phyloP scores from a whole-genome alignment of 148 eudicot species.

The Rhododendron mucronatum region DNA sequence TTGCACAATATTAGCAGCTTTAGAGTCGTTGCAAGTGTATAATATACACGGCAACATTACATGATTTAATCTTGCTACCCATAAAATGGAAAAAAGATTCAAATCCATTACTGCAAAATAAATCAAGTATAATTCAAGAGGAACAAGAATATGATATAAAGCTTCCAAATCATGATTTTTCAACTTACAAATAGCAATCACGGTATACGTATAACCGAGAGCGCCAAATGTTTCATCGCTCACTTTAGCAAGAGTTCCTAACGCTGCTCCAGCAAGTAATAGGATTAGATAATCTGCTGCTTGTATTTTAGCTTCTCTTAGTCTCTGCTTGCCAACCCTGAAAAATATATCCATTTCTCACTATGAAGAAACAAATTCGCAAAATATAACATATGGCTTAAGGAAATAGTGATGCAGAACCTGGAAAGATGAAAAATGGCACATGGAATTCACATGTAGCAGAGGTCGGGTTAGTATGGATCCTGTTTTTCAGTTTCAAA shows the following conservation, averaged over 20 bases:
- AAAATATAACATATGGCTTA: neutral
- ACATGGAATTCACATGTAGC: neutral
- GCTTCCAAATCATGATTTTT: neutral
- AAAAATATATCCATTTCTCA: conserved; percentile 3
- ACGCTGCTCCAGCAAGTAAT: conserved; percentile 84
- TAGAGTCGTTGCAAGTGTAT: neutral
- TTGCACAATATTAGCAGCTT: neutral
- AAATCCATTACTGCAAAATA: neutral
- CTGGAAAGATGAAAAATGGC: neutral
- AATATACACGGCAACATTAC: neutral
- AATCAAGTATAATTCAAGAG: neutral
- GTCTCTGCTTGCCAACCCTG: conserved; percentile 83
- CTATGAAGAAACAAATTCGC: neutral
- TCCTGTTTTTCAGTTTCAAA: neutral
- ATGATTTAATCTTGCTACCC: neutral
- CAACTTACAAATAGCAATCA: conserved; percentile 89
- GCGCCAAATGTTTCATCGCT: conserved; percentile 79
- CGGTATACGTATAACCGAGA: conserved; percentile 78
- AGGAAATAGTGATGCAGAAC: neutral
- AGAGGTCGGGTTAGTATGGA: neutral
- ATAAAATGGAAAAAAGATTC: neutral
- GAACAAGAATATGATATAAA: neutral
- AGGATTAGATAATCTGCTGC: conserved; percentile 88
- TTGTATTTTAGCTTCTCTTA: conserved; percentile 78
- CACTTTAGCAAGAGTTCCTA: conserved; percentile 83